Percentiles rank a stretch among this genome's conserved stretches.
Evolutionary conservation across 2,329 filamentous ascomycete genomes (phyloP).

Genomic region (Diaporthe velutina): DNA sequence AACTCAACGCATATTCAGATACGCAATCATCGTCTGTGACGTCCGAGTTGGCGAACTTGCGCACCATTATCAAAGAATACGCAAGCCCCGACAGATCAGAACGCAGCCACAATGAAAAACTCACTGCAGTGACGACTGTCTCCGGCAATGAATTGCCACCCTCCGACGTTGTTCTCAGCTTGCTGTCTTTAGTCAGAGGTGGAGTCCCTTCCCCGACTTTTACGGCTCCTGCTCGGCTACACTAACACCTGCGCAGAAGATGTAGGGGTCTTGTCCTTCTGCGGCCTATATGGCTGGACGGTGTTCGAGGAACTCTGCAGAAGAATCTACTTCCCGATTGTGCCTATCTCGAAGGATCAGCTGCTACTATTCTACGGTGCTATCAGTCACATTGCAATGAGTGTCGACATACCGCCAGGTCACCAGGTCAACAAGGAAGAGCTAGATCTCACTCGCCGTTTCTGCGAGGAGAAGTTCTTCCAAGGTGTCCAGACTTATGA

Average conservation of each 20-base stretch:
- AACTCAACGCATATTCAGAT: neutral
- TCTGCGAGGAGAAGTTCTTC: neutral
- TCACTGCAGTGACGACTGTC: no score
- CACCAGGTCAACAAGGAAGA: neutral
- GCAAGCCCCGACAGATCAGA: neutral
- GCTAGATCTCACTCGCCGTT: neutral
- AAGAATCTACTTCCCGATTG: neutral
- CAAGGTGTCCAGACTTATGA: constrained; percentile 1
- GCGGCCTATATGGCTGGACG: neutral
- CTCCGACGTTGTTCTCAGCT: neutral
- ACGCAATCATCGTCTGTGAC: neutral
- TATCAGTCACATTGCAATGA: neutral
- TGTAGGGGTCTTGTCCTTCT: neutral
- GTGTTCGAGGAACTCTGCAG: neutral
- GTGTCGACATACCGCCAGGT: neutral
- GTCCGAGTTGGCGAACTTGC: neutral
- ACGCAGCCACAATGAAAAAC: neutral
- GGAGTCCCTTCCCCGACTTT: neutral
- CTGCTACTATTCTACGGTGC: neutral
- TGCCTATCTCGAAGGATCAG: neutral
- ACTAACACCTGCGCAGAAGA: neutral
- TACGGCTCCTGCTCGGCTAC: neutral
- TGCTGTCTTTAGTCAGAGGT: neutral
- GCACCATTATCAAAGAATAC: neutral
- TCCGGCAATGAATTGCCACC: neutral